Base-by-base conservation (phyloP, 257 asterid genomes). In the Solanum sejunctum region DNA sequence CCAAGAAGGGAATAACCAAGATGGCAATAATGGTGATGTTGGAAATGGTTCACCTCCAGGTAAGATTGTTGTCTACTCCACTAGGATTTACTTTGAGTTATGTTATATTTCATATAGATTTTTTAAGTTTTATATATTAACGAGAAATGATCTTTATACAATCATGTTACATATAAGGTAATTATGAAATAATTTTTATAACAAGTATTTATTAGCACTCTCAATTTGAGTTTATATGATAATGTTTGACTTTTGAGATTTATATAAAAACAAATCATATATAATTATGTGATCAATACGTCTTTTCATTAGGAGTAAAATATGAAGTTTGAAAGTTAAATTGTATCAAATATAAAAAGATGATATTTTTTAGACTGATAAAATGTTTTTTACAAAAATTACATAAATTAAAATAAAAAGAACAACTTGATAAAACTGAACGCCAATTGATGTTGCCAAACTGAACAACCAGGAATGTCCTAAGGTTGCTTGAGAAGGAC, bases 361-460 rank as follows among this genome's bases (percentile, higher is more conserved):
- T 55, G 8, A 15, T 20, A 16, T 15, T 55, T 2, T 16, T 49
- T 10, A 49, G 54, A 49, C 12, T 10, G 6, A 36, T 36, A 36
- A 36, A 36, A 36, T 36, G 36, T 32, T 32, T 32, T 32, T 2
- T 32, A 36, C 4, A 36, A 36, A 36, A 36, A 4, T 36, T 36
- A 36, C 6, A 36, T 4, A 4, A 36, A 36, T 36, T 36, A 5
- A 36, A 36, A 36, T 36, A 36, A 32, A 32, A 32, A 36, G 41
- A 36, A 3, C 41, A 4, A 4, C 41, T 36, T 5, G 41, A 36
- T 36, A 36, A 36, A 36, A 36, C 41, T 36, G 41, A 36, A 95
- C 99, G 3, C 98, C 99, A 18, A 93, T 97, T 9, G 99, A 97
- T 7, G 99, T 97, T 23, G 98, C 99, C 28, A 97, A 97, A 90